These are phyloP conservation scores for Trichothecium roseum DNA, from an alignment of 2,329 filamentous ascomycete species.

Conservation along the genomic window DNA sequence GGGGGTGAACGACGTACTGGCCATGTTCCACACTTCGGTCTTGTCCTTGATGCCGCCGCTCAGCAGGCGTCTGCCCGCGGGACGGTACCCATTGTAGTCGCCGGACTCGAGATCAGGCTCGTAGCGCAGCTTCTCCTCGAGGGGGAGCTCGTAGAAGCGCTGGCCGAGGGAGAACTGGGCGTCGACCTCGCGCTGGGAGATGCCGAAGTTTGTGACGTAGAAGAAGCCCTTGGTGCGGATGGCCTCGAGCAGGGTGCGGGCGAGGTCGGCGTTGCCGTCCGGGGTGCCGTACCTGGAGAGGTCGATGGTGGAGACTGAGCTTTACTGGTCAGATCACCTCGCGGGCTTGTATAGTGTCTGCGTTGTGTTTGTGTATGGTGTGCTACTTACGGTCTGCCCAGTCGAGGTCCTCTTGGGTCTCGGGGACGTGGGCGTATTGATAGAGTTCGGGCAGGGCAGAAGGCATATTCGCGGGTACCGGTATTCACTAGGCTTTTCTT, in stretches of 20 bases:
- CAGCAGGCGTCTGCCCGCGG: slow-evolving; percentile 27
- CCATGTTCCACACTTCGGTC: slow-evolving; percentile 27
- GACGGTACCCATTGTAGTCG: slow-evolving; percentile 47
- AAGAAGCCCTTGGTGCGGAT: slow-evolving; percentile 36
- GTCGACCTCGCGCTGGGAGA: slow-evolving; percentile 46
- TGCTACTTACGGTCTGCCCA: slow-evolving; percentile 22
- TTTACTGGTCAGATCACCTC: not conserved
- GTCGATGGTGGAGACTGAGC: slow-evolving; percentile 23
- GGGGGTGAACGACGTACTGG: slow-evolving; percentile 15
- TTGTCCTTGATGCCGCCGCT: slow-evolving; percentile 28
- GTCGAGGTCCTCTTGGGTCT: slow-evolving; percentile 24
- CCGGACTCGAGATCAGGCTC: slow-evolving; percentile 33
- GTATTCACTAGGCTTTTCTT: no score
- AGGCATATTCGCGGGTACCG: slow-evolving; percentile 16
- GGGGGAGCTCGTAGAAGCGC: slow-evolving; percentile 39
- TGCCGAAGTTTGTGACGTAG: slow-evolving; percentile 51
- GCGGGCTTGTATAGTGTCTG: no score
- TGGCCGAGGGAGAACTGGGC: slow-evolving; percentile 49
- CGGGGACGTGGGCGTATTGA: slow-evolving; percentile 23
- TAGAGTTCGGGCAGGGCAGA: slow-evolving; percentile 18
- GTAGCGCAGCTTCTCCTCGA: slow-evolving; percentile 51
- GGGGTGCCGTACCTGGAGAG: slow-evolving; percentile 20
- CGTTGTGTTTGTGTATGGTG: not conserved
- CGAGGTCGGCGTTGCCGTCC: slow-evolving; percentile 17
- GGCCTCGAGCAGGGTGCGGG: slow-evolving; percentile 18